These are phyloP conservation scores for Aspergillus ochraceus DNA, from an alignment of 2,329 filamentous ascomycete species.

Conservation along the genomic window DNA sequence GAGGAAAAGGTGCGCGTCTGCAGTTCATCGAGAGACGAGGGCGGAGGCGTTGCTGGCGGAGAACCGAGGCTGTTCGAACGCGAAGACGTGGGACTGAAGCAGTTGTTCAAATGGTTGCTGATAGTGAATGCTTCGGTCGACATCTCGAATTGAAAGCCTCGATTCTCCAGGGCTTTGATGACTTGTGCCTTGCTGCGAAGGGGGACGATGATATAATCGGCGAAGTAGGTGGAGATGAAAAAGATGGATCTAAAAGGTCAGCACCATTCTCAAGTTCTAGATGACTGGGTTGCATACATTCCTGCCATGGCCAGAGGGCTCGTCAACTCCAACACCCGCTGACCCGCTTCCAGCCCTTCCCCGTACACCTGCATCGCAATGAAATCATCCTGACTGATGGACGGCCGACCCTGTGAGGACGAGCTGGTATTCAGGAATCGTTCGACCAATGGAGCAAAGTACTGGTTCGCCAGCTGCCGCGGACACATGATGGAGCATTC, in stretches of 20 bases:
- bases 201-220: slow-evolving; percentile 92
- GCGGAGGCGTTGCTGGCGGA: slow-evolving; percentile 69
- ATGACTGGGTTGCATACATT: slow-evolving; percentile 55
- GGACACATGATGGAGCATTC: slow-evolving; percentile 93
- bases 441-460: slow-evolving; percentile 73
- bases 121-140: slow-evolving; percentile 64
- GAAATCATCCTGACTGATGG: slow-evolving; percentile 80
- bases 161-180: slow-evolving; percentile 70
- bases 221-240: slow-evolving; percentile 98
- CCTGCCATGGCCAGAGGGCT: slow-evolving; percentile 86
- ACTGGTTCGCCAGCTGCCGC: slow-evolving; percentile 66
- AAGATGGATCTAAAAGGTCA: slow-evolving; percentile 69
- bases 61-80: slow-evolving; percentile 27
- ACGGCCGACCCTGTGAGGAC: slow-evolving; percentile 54
- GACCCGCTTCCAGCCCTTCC: slow-evolving; percentile 85
- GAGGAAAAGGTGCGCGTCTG: slow-evolving; percentile 79
- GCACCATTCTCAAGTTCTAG: background rate
- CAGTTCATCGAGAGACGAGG: slow-evolving; percentile 74
- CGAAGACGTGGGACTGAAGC: slow-evolving; percentile 33
- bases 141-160: slow-evolving; percentile 82
- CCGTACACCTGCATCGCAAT: slow-evolving; percentile 87
- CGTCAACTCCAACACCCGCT: slow-evolving; percentile 86
- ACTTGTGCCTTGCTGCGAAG: slow-evolving; percentile 72
- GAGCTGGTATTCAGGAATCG: slow-evolving; percentile 53
- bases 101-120: slow-evolving; percentile 48